phyloP scores from a whole-genome alignment of 495 filamentous ascomycete genomes.

The Penicillium verhagenii region DNA sequence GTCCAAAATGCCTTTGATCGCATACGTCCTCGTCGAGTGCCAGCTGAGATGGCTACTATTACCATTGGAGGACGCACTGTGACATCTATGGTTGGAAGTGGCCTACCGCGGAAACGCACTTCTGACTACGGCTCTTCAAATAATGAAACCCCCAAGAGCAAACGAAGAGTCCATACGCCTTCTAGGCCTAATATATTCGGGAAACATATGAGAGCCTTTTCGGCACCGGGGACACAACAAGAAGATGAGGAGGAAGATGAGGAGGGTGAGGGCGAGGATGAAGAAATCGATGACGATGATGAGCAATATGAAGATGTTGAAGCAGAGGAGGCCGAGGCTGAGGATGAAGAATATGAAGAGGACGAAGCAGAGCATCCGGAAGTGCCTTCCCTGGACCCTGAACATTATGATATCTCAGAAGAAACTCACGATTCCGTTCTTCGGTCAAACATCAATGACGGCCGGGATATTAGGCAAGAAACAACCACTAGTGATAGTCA shows the following conservation, averaged over 20 bases:
- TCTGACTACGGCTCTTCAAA: constrained; percentile 17
- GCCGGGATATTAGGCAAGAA: constrained; percentile 16
- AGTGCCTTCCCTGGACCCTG: background rate
- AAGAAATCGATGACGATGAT: constrained; percentile 26
- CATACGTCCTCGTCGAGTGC: constrained; percentile 63
- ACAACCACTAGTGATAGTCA: constrained; percentile 30
- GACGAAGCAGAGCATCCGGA: constrained; percentile 12
- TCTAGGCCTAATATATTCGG: constrained; percentile 57
- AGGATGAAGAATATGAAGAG: constrained; percentile 9
- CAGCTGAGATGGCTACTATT: constrained; percentile 78
- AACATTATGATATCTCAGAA: constrained; percentile 10
- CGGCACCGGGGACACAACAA: constrained; percentile 61
- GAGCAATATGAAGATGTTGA: constrained; percentile 22
- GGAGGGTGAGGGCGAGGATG: constrained; percentile 35
- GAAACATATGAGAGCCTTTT: constrained; percentile 68
- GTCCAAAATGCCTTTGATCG: constrained; percentile 65
- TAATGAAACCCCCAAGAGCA: constrained; percentile 19
- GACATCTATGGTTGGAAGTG: constrained; percentile 57
- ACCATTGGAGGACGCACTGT: constrained; percentile 82
- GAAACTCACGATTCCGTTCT: constrained; percentile 1
- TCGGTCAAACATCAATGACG: constrained; percentile 13
- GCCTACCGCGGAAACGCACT: constrained; percentile 39
- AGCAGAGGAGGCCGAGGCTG: constrained; percentile 18
- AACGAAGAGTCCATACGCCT: constrained; percentile 41
- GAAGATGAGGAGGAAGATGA: constrained; percentile 29